Conservation (phyloP, 345 rosid species). For the Viola odorata region DNA sequence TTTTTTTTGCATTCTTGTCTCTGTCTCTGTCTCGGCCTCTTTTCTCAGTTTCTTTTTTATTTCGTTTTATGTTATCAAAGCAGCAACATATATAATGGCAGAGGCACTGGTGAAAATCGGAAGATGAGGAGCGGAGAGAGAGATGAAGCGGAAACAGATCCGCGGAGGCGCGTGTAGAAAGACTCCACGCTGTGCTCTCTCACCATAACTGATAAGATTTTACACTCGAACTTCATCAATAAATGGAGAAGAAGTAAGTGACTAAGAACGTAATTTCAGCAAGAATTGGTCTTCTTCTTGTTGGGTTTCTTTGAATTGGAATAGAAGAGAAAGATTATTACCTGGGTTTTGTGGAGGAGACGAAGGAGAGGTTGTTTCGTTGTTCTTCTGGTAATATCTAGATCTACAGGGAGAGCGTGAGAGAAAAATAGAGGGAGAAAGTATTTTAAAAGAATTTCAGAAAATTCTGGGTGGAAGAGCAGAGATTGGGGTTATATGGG, state of each 20-base stretch:
- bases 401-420: conserved; percentile 7
- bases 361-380: neutral
- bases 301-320: neutral
- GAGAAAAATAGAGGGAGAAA: neutral
- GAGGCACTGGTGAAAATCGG: no score
- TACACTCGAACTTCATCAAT: no score
- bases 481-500: no score
- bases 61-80: no score
- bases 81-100: no score
- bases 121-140: conserved; percentile 71
- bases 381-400: neutral
- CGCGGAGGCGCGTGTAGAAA: conserved; percentile 68
- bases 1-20: no score
- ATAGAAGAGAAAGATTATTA: neutral
- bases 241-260: no score
- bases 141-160: conserved; percentile 52
- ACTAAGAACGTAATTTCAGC: neutral
- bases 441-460: neutral
- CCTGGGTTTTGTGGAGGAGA: conserved; percentile 2
- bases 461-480: no score
- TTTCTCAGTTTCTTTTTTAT: no score
- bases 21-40: no score
- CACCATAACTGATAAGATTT: conserved; percentile 43
- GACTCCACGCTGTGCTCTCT: conserved; percentile 63
- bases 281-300: neutral